Conservation (phyloP, 2,329 filamentous ascomycete genomes). For the Aaosphaeria arxii region DNA sequence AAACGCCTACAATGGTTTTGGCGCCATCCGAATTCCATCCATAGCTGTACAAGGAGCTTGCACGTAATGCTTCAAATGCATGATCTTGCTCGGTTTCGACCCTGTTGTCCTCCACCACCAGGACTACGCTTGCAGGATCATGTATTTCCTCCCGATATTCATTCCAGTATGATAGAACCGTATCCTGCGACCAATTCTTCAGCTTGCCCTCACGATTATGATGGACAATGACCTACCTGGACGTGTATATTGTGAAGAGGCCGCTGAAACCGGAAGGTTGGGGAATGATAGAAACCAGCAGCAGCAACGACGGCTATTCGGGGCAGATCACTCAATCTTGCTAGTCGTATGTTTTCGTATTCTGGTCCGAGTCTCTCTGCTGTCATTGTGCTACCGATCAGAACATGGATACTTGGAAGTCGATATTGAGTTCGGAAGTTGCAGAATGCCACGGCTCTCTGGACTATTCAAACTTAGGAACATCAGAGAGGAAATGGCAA, state of each 20-base stretch:
- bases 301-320: conserved; percentile 26
- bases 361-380: conserved; percentile 7
- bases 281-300: conserved; percentile 27
- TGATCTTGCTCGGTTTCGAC: conserved; percentile 9
- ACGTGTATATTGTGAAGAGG: conserved; percentile 16
- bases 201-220: background rate
- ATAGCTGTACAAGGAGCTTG: conserved; percentile 5
- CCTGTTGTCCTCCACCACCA: conserved; percentile 8
- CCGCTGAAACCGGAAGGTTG: conserved; percentile 25
- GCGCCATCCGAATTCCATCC: background rate
- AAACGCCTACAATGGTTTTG: conserved; percentile 21
- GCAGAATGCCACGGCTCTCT: too few relatives aligned
- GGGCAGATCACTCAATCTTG: conserved; percentile 17
- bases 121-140: conserved; percentile 2
- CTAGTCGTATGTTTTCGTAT: conserved; percentile 11
- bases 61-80: conserved; percentile 19
- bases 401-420: background rate
- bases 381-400: conserved; percentile 6
- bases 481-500: background rate
- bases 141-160: conserved; percentile 1
- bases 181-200: conserved; percentile 10
- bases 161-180: conserved; percentile 10
- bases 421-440: too few relatives aligned
- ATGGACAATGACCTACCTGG: conserved; percentile 1
- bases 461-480: background rate